These are phyloP conservation scores for Fusarium sp. DNA, from an alignment of 2,329 filamentous ascomycete genomes.

Conservation along the genomic window DNA sequence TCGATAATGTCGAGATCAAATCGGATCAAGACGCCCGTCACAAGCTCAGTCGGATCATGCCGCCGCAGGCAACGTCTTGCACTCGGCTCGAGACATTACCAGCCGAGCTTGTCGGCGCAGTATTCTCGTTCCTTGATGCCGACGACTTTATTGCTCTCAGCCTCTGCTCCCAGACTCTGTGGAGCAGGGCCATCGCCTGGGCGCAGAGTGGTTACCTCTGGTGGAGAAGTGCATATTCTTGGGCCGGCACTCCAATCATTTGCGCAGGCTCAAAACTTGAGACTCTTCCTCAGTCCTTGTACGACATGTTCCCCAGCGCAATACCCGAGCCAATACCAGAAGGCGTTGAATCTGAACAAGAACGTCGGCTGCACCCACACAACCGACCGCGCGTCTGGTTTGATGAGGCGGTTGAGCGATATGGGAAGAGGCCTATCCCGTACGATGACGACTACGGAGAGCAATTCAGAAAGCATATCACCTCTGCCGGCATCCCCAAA, in stretches of 20 bases:
- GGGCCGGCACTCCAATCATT: conserved; percentile 22
- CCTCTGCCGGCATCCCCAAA: neutral
- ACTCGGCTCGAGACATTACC: conserved; percentile 3
- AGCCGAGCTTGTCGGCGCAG: neutral
- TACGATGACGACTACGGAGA: neutral
- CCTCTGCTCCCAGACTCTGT: conserved; percentile 20
- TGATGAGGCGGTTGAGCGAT: neutral
- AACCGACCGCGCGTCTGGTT: neutral
- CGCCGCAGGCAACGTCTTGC: neutral
- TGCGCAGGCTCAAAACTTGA: neutral
- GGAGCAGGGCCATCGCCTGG: neutral
- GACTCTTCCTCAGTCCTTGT: neutral
- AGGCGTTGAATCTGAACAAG: neutral
- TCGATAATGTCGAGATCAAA: neutral
- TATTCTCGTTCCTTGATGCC: neutral
- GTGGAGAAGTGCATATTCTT: conserved; percentile 24
- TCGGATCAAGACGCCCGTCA: neutral
- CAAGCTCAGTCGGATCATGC: fast-evolving
- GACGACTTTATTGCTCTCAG: neutral
- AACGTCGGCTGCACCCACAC: neutral
- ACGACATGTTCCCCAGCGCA: neutral
- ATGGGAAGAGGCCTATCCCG: neutral
- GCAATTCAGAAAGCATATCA: neutral
- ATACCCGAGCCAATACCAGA: neutral
- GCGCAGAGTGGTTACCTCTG: neutral